Base-by-base conservation (phyloP, 2,329 filamentous ascomycete genomes). In the Xylaria sp. region DNA sequence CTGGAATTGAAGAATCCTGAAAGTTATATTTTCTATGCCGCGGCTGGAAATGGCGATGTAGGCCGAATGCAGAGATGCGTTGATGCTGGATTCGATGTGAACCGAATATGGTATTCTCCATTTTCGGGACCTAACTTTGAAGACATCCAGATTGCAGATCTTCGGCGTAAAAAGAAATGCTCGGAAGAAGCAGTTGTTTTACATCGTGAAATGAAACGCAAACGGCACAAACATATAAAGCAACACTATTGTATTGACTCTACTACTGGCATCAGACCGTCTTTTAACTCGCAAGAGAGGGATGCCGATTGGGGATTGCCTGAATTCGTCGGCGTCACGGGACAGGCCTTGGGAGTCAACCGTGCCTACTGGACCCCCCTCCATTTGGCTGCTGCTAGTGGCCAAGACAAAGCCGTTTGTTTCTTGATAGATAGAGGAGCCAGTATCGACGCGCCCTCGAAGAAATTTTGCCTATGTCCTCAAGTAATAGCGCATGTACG, bases 51-150 rank as follows among this genome's bases (percentile, higher is more conserved):
- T 56, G 51, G 51, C 6, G 2, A 56, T 15, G 2, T 38, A 3
- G 33, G 33, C 5, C 51, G 28, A 6, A 13, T 56, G 51, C 51
- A 38, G n/a, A 36, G 15, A 15, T n/a, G 38, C 3, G 7, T 56
- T 23, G 31, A 38, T 38, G 51, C 31, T 38, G 51, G 51, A 38
- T 56, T 38, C 31, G 51, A 56, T 17, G 31, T 56, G 31, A 56
- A 56, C 31, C 28, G 20, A 38, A 11, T 15, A 23, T 56, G 31
- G 51, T 31, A 13, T 56, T 38, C n/a, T 15, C n/a, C 31, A 23
- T 11, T 38, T 7, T 20, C 28, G 9, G 49, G 26, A 11, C 2
- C 17, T 53, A 1, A 11, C 2, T 11, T 36, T n/a, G 49, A 53
- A 33, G 49, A 33, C 3, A 13, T n/a, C 4, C 26, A 20, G 17